Evolutionary conservation across 2,329 filamentous ascomycete genomes (phyloP).

Genomic region (Ceratocystiopsis minuta): DNA sequence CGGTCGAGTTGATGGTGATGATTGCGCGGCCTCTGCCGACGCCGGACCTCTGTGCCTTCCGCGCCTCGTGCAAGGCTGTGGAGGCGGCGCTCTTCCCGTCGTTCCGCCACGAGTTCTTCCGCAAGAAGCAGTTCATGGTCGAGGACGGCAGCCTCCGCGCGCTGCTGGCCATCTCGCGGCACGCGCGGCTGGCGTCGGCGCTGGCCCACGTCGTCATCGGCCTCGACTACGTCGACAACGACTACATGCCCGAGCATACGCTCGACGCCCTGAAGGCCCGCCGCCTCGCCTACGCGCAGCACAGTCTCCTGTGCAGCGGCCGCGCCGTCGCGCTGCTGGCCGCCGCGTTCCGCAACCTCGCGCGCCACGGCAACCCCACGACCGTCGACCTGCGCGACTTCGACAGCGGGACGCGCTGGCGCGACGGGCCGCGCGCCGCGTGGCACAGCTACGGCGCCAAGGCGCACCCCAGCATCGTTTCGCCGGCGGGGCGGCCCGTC

Average conservation of each 20-base stretch:
- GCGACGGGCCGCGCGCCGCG: slow-evolving; percentile 23
- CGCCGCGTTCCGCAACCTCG: slow-evolving; percentile 35
- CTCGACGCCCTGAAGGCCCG: background rate
- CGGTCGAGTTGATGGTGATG: slow-evolving; percentile 39
- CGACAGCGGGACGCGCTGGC: slow-evolving; percentile 26
- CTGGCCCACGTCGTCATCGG: slow-evolving; percentile 32
- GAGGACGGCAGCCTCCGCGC: slow-evolving; percentile 36
- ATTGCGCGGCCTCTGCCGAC: slow-evolving; percentile 37
- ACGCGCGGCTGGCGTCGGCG: slow-evolving; percentile 21
- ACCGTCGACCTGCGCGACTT: slow-evolving; percentile 43
- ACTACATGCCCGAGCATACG: background rate
- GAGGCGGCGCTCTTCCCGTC: slow-evolving; percentile 34
- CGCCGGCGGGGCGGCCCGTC: no score
- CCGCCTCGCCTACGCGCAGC: slow-evolving; percentile 10
- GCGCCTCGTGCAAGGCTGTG: slow-evolving; percentile 34
- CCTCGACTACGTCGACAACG: slow-evolving; percentile 17
- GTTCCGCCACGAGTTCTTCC: slow-evolving; percentile 46
- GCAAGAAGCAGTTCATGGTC: slow-evolving; percentile 47
- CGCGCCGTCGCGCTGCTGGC: slow-evolving; percentile 33
- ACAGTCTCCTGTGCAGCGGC: slow-evolving; percentile 23
- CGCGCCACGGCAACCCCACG: slow-evolving; percentile 24
- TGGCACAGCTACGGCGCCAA: slow-evolving; percentile 39
- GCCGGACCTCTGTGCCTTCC: slow-evolving; percentile 33
- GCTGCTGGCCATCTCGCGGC: slow-evolving; percentile 31
- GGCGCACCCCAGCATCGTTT: no score